phyloP scores from a whole-genome alignment of 2,329 filamentous ascomycete genomes.

The Botrytis deweyae region DNA sequence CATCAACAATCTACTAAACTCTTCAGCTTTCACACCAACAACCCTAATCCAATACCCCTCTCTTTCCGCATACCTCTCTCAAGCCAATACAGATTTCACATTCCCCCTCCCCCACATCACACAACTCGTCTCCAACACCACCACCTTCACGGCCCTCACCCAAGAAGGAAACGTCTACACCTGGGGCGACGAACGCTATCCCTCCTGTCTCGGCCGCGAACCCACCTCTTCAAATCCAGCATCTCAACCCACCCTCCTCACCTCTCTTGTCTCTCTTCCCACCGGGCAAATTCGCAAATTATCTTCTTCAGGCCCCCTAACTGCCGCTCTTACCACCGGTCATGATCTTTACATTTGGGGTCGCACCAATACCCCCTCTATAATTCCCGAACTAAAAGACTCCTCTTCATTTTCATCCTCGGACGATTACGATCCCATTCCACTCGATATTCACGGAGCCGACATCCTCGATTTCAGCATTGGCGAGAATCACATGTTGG shows the following conservation, averaged over 20 bases:
- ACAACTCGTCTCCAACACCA: conserved; percentile 40
- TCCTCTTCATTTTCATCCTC: not conserved
- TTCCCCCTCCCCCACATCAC: conserved; percentile 22
- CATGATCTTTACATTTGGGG: conserved; percentile 65
- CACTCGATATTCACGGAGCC: conserved; percentile 43
- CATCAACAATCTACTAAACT: conserved; percentile 1
- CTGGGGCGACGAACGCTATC: conserved; percentile 59
- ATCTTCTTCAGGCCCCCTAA: conserved; percentile 52
- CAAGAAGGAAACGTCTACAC: conserved; percentile 42
- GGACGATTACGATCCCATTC: conserved; percentile 26
- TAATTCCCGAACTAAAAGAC: conserved; percentile 24
- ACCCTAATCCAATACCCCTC: conserved; percentile 27
- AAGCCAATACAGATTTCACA: conserved; percentile 6
- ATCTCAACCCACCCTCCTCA: conserved; percentile 46
- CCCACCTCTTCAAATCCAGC: conserved; percentile 45
- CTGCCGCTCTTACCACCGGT: conserved; percentile 57
- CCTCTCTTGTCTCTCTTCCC: conserved; percentile 52
- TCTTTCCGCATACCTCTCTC: conserved; percentile 23
- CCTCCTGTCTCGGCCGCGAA: conserved; percentile 55
- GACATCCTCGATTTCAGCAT: conserved; percentile 59
- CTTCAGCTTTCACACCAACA: conserved; percentile 11
- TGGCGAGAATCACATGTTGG: conserved; percentile 59
- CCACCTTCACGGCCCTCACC: conserved; percentile 42
- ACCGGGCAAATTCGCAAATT: conserved; percentile 54
- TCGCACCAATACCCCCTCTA: conserved; percentile 31